Base-by-base conservation (phyloP, 805 yeast species). In the Ogataea zsoltii region DNA sequence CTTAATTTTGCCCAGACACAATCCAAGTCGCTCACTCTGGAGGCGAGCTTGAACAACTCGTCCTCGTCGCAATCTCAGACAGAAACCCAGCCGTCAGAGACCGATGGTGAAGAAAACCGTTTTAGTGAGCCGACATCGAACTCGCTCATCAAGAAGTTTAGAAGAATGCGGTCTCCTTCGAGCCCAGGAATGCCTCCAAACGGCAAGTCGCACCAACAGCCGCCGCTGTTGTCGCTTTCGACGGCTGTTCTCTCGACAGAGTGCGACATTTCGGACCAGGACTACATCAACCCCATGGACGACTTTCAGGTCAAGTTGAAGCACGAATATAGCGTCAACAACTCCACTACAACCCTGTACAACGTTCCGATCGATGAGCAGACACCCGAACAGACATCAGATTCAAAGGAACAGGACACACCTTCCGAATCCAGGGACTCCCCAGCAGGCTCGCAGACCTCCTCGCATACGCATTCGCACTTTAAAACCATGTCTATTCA, bases 101-200 rank as follows among this genome's bases (percentile, higher is more conserved):
- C 39, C 26, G 48, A 42, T 13, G 41, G 33, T n/a, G 50, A 51
- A 4, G 48, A 46, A 12, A 50, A 48, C 6, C 49, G 32, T 25
- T 7, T 23, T 32, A 23, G 53, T 4, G 58, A 50, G 12, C 38
- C 37, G 29, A 38, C 56, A 4, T 41, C 58, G 6, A 48, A 55
- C 29, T 57, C 64, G 2, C 38, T 65, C 13, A 67, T 67, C 51
- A 58, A 58, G 48, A 61, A 65, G 38, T 48, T 66, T 32, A 61
- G 68, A 41, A 55, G 74, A 39, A 63, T 68, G 52, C 56, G 65
- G 41, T 54, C 67, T 1, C 63, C 67, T 7, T 58, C 67, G 14
- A 63, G 64, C 36, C 66, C 68, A 4, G 53, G 55, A 1, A 28
- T 48, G 14, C 40, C 40, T 26, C 40, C 40, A 16, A 25, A 37